Conservation (phyloP, 2,329 filamentous ascomycete species). For the Leptographium wingfieldii region DNA sequence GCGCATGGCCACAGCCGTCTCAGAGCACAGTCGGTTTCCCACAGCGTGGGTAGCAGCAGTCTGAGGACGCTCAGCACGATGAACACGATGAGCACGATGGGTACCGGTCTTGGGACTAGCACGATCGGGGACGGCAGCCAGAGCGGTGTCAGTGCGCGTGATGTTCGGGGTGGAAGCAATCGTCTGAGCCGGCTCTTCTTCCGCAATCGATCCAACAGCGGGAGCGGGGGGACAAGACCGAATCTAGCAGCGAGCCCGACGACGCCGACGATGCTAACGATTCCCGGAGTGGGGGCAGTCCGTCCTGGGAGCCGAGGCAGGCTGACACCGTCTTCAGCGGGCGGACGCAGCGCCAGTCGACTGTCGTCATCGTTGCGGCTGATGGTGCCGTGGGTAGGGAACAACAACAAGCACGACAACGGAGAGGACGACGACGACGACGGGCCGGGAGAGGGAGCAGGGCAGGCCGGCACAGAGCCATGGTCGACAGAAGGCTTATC, state of each 20-base stretch:
- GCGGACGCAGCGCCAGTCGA: not conserved
- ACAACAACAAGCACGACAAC: not conserved
- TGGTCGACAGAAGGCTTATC: not conserved
- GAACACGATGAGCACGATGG: no score
- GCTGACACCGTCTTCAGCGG: no score
- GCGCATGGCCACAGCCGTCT: not conserved
- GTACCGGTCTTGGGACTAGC: no score
- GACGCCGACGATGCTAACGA: not conserved
- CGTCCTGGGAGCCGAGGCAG: no score
- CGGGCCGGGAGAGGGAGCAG: not conserved
- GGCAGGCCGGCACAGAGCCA: not conserved
- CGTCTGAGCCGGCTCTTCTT: conserved; percentile 7
- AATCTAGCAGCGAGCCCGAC: not conserved
- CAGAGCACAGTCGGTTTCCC: no score
- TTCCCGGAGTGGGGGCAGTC: not conserved
- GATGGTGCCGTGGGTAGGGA: not conserved
- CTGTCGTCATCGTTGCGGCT: not conserved
- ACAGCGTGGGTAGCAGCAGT: no score
- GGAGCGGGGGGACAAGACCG: no score
- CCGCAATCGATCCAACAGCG: not conserved
- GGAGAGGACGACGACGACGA: not conserved
- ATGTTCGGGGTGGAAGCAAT: no score
- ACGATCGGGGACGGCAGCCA: no score
- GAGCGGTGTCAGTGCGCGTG: no score
- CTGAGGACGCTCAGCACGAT: no score